Percentiles rank a stretch among this genome's conserved stretches.
phyloP scores from a whole-genome alignment of 176 grass and related monocot species.

The Dactylis glomerata region DNA sequence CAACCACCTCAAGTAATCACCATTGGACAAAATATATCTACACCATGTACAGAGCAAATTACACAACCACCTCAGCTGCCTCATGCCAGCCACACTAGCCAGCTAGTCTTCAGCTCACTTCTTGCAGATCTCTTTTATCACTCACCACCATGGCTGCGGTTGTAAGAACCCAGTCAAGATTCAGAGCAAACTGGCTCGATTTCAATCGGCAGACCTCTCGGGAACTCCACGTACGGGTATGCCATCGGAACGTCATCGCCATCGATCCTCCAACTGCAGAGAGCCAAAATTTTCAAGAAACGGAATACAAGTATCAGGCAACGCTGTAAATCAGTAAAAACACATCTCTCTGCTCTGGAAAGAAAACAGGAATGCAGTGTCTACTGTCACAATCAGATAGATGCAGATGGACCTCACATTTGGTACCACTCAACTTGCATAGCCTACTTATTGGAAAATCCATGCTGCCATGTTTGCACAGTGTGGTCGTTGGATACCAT shows the following conservation, averaged over 20 bases:
- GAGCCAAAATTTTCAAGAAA: background rate
- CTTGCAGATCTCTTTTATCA: background rate
- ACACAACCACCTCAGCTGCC: constrained; percentile 31
- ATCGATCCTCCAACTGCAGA: constrained; percentile 66
- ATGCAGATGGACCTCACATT: background rate
- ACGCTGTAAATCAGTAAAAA: background rate
- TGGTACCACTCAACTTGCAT: constrained; percentile 33
- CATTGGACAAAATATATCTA: constrained; percentile 62
- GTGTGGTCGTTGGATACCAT: constrained; percentile 13
- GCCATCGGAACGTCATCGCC: constrained; percentile 74
- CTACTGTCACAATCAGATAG: constrained; percentile 8
- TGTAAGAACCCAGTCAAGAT: constrained; percentile 5
- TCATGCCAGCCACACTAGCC: constrained; percentile 23
- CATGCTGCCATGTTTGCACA: constrained; percentile 33
- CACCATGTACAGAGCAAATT: constrained; percentile 61
- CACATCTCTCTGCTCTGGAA: background rate
- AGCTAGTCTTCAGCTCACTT: background rate
- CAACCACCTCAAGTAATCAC: constrained; percentile 31
- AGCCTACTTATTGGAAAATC: constrained; percentile 18
- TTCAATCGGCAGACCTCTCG: constrained; percentile 65
- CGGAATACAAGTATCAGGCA: background rate
- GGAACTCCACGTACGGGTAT: constrained; percentile 86
- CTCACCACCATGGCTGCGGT: background rate
- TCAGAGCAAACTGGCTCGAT: constrained; percentile 44
- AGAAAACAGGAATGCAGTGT: background rate